A percentile compares a stretch with the other conserved stretches of the same genome.
Evolutionary conservation across 805 yeast genomes (phyloP).

Genomic region (Yarrowia hollandica): DNA sequence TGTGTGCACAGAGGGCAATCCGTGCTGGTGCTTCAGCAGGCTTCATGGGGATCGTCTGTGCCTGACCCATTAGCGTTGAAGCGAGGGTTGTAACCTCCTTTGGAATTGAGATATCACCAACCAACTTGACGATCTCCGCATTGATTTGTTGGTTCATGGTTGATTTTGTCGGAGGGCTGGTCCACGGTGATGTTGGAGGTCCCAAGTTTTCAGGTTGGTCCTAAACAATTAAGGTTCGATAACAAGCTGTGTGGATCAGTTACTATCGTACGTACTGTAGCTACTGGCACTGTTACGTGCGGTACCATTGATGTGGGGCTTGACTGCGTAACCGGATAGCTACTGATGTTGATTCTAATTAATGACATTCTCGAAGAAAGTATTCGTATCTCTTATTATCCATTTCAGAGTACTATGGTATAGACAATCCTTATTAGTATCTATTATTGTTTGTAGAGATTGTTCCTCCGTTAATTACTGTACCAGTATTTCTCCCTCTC

Average conservation of each 20-base stretch:
- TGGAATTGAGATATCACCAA: neutral
- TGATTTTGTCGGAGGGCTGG: neutral
- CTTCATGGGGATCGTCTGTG: constrained; percentile 29
- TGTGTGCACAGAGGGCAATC: constrained; percentile 33
- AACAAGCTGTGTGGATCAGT: neutral
- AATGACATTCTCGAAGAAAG: too few relatives aligned
- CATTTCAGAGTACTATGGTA: neutral
- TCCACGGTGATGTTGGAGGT: neutral
- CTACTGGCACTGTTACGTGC: too few relatives aligned
- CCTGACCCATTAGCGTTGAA: constrained; percentile 13
- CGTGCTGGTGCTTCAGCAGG: constrained; percentile 37
- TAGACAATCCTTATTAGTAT: neutral
- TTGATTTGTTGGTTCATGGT: constrained; percentile 10
- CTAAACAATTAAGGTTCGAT: neutral
- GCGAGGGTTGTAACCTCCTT: neutral
- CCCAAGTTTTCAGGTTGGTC: neutral
- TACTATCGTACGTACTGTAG: too few relatives aligned
- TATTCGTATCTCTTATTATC: too few relatives aligned
- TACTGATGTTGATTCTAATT: too few relatives aligned
- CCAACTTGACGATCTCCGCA: constrained; percentile 9
- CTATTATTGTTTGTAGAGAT: constrained; percentile 6
- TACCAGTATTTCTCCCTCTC: neutral
- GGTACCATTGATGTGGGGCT: too few relatives aligned
- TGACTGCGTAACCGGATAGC: too few relatives aligned
- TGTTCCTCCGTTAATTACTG: constrained; percentile 12